These are phyloP conservation scores for Exophiala dermatitidis DNA, from an alignment of 2,329 filamentous ascomycete genomes.

Conservation along the genomic window DNA sequence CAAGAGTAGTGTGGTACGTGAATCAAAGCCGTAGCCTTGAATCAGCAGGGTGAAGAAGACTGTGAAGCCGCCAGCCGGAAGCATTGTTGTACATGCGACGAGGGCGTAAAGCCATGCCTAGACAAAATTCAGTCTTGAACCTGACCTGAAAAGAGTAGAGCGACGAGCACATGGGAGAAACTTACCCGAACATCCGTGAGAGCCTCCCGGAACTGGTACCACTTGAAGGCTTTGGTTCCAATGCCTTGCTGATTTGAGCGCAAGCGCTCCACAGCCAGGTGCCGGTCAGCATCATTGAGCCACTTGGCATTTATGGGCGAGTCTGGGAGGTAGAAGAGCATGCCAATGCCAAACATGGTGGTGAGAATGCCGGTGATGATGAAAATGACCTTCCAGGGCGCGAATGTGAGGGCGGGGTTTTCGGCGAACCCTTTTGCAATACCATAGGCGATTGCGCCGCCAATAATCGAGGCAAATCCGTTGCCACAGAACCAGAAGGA, in stretches of 20 bases:
- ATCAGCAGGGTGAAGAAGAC: conserved; percentile 55
- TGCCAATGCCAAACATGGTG: conserved; percentile 20
- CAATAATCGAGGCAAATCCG: conserved; percentile 54
- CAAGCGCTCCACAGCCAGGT: conserved; percentile 49
- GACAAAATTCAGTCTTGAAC: not conserved
- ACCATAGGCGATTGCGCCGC: conserved; percentile 42
- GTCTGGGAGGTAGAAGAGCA: conserved; percentile 43
- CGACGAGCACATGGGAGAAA: conserved; percentile 45
- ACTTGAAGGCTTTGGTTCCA: conserved; percentile 46
- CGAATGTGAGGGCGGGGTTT: conserved; percentile 4
- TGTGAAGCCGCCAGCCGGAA: conserved; percentile 49
- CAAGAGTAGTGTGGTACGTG: conserved; percentile 49
- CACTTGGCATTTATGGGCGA: conserved; percentile 41
- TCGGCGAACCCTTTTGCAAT: conserved; percentile 29
- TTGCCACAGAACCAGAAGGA: conserved; percentile 53
- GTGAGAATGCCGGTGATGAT: conserved; percentile 32
- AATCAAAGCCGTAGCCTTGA: conserved; percentile 47
- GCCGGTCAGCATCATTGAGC: conserved; percentile 35
- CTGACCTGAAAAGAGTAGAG: conserved; percentile 43
- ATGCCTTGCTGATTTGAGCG: conserved; percentile 47
- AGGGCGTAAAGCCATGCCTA: conserved; percentile 7
- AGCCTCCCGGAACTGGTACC: conserved; percentile 43
- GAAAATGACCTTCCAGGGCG: conserved; percentile 51
- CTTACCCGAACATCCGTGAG: conserved; percentile 49
- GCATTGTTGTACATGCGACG: conserved; percentile 3